These are phyloP conservation scores for Citrus maxima DNA, from an alignment of 345 rosid species.

Conservation along the genomic window DNA sequence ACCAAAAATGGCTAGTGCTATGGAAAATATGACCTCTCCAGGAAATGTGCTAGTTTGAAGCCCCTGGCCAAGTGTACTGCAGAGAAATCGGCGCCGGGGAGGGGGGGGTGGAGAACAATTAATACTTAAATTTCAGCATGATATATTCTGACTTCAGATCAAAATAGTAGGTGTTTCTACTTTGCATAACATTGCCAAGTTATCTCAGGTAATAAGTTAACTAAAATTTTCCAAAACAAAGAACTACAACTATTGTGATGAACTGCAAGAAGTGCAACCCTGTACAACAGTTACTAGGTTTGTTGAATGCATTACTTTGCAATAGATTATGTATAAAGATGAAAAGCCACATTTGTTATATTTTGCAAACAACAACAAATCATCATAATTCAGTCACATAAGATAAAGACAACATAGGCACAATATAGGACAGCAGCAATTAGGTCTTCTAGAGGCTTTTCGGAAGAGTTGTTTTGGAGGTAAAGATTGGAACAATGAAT, in stretches of 20 bases:
- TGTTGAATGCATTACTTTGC: background rate
- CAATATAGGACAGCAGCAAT: background rate
- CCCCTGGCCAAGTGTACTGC: conserved; percentile 97
- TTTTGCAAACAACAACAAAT: background rate
- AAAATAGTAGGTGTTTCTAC: background rate
- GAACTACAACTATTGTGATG: background rate
- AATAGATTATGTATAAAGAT: background rate
- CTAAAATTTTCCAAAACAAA: background rate
- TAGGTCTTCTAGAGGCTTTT: background rate
- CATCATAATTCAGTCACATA: background rate
- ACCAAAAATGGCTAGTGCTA: conserved; percentile 78
- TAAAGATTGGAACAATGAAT: background rate
- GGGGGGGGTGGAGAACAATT: background rate
- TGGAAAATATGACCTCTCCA: conserved; percentile 81
- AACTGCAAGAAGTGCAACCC: background rate
- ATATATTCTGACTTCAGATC: background rate
- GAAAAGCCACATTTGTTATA: background rate
- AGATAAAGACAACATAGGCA: background rate
- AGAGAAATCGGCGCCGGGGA: background rate
- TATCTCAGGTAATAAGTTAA: background rate
- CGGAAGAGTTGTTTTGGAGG: background rate
- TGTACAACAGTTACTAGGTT: background rate
- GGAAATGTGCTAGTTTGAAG: conserved; percentile 89
- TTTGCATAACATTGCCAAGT: background rate
- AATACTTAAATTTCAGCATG: background rate